Base-by-base conservation (phyloP, 768 basidiomycete genomes). In the Suillus fuscotomentosus region DNA sequence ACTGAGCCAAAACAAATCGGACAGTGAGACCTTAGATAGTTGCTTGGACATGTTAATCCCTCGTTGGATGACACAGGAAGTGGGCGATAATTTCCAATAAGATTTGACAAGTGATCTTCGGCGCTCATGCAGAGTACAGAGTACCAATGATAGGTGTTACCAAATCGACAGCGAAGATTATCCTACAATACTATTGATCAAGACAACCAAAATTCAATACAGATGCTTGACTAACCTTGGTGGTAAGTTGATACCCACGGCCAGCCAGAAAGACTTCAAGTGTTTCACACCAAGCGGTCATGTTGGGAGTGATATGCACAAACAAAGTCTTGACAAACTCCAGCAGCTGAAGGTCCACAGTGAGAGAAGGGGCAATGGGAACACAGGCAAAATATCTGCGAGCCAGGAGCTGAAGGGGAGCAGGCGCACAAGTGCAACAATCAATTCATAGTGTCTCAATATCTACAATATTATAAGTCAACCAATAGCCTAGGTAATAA, bases 271-370 rank as follows among this genome's bases (percentile, higher is more conserved):
- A 73, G 0, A 63, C 56, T 42, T 77, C 70, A 5, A 77, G 50
- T 1, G 77, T 68, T 20, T 72, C 66, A 13, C 72, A 67, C 68
- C 70, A 73, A 3, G 71, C 75, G 2, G 73, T 70, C 42, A 66
- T 70, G 48, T 76, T 75, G 9, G 72, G 76, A 10, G 73, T 63
- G 3, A 70, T 64, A 24, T 65, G 64, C 17, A 75, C 59, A 63
- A 75, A 78, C 0, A 79, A 64, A 3, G 65, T 50, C 24, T 60
- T 45, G 0, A 72, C 73, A 31, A 78, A 74, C 22, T 73, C 69
- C 24, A 78, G 61, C 27, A 78, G 63, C 38, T 66, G 68, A 17
- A 78, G 38, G 59, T 77, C 72, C 6, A 79, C 72, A 20, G 75
- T 76, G 0, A 78, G 64, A 7, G 71, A 70, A 10, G 78, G 78